phyloP scores from a whole-genome alignment of 2,329 filamentous ascomycete genomes.

The Fusarium sp. region DNA sequence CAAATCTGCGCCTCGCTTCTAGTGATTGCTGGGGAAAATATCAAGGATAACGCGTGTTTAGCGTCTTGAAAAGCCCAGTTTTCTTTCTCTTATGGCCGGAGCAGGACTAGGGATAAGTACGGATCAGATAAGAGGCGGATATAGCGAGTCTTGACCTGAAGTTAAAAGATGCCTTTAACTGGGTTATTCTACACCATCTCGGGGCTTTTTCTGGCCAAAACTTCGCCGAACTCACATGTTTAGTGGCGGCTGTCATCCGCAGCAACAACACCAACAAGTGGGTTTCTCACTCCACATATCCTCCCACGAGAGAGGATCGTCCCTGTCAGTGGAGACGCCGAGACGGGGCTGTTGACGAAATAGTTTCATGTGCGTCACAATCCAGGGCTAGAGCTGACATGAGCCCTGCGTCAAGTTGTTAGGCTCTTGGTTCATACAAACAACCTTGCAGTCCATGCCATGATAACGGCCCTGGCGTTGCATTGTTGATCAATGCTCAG shows the following conservation, averaged over 20 bases:
- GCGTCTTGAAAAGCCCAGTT: background rate
- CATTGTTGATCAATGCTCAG: background rate
- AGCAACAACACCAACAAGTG: background rate
- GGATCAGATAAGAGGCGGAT: background rate
- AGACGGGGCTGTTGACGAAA: background rate
- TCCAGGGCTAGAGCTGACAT: background rate
- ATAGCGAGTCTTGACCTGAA: background rate
- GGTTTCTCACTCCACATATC: background rate
- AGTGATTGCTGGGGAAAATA: background rate
- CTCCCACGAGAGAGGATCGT: background rate
- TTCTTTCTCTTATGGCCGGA: background rate
- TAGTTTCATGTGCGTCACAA: background rate
- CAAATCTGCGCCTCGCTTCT: conserved; percentile 8
- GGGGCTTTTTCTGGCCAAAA: background rate
- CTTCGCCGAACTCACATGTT: background rate
- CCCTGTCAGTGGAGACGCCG: conserved; percentile 2
- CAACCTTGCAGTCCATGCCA: background rate
- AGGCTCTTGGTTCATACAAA: background rate
- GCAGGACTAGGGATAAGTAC: no score
- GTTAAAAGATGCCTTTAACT: no score
- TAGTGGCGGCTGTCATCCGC: background rate
- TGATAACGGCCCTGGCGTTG: background rate
- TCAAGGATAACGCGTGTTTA: background rate
- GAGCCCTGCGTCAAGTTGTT: background rate
- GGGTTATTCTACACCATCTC: background rate